These are phyloP conservation scores for Vicia sativa DNA, from an alignment of 306 rosid species.

Conservation along the genomic window DNA sequence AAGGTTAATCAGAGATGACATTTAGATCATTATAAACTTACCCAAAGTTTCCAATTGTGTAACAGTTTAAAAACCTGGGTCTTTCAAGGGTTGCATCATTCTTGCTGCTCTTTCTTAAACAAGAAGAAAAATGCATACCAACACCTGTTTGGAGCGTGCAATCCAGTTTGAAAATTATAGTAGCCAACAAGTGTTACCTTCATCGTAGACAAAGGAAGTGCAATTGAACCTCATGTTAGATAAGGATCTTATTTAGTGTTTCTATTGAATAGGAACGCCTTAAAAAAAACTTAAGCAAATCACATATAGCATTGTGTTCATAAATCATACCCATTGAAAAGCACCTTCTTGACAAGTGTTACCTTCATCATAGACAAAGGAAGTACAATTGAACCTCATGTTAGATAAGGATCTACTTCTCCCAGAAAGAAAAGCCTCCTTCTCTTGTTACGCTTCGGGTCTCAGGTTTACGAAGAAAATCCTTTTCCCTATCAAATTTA, in stretches of 20 bases:
- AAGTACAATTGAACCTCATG: constrained; percentile 19
- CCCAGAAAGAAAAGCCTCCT: constrained; percentile 81
- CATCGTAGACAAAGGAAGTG: no score
- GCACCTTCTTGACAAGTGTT: constrained; percentile 99
- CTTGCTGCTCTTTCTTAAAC: constrained; percentile 24
- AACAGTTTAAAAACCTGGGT: constrained; percentile 2
- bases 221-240: no score
- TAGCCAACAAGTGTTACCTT: not conserved
- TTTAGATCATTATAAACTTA: constrained; percentile 20
- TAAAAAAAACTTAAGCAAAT: not conserved
- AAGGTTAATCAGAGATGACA: not conserved
- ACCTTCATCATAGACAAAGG: not conserved
- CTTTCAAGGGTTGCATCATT: constrained; percentile 6
- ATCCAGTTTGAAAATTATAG: constrained; percentile 23
- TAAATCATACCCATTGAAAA: constrained; percentile 82
- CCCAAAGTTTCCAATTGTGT: constrained; percentile 1
- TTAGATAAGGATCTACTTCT: constrained; percentile 45
- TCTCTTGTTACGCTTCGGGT: constrained; percentile 67
- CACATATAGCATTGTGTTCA: constrained; percentile 24
- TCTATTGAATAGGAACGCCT: not conserved
- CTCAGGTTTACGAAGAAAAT: constrained; percentile 61
- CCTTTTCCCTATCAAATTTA: constrained; percentile 48
- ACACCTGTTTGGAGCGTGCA: constrained; percentile 25
- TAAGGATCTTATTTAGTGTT: no score
- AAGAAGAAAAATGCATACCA: constrained; percentile 24